A percentile compares a stretch with the other conserved stretches of the same genome.
Evolutionary conservation across 2,329 filamentous ascomycete species (phyloP).

Genomic region (Didymella keratinophila): DNA sequence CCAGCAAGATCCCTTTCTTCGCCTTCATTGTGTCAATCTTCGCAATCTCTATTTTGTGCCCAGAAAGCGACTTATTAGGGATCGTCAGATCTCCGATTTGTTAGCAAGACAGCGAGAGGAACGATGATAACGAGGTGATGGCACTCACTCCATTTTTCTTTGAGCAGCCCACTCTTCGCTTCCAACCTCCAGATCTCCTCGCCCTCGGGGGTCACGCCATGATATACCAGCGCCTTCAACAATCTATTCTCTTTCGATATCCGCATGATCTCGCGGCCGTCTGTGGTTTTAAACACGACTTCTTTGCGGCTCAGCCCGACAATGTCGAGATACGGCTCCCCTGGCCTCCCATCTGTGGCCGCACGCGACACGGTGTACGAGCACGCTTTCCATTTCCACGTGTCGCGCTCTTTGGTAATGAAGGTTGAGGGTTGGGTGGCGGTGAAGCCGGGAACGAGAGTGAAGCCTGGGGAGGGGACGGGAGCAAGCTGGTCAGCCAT

Average conservation of each 20-base stretch:
- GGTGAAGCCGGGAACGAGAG: not conserved
- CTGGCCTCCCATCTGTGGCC: not conserved
- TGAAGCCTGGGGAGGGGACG: not conserved
- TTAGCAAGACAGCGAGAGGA: not conserved
- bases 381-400: not conserved
- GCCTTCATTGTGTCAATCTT: not conserved
- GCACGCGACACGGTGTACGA: not conserved
- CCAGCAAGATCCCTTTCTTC: not conserved
- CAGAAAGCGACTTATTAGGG: not conserved
- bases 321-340: not conserved
- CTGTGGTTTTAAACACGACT: not conserved
- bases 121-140: too few relatives aligned
- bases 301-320: not conserved
- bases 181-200: not conserved
- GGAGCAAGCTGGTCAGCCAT: not conserved
- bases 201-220: not conserved
- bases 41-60: not conserved
- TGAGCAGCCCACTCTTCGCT: not conserved
- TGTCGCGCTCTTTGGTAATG: not conserved
- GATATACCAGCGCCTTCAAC: not conserved
- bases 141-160: not conserved
- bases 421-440: not conserved
- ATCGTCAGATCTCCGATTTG: not conserved
- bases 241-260: not conserved
- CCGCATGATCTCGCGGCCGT: not conserved